Base-by-base conservation (phyloP, 495 filamentous ascomycete species). In the Neurospora hispaniola region DNA sequence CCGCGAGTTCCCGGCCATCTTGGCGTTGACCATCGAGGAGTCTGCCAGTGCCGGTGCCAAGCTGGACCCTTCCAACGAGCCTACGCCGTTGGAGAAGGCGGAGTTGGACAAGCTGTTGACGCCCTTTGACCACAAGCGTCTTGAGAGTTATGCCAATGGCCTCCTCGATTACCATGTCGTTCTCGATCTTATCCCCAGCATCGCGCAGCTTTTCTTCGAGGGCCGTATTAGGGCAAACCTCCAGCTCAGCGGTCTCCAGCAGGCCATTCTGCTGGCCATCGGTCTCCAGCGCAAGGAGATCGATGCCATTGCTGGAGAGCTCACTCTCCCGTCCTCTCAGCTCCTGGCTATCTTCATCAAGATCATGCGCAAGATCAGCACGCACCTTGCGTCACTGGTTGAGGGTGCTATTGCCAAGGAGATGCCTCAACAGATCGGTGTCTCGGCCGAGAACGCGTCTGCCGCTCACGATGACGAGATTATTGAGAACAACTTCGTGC, bases 81-180 rank as follows among this genome's bases (percentile, higher is more conserved):
- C 85, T 2, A 77, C 78, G 5, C 84, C 84, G 16, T 84, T 97
- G 20, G 88, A 82, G 2, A 97, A 96, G 79, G 70, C 78, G 10
- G 89, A 92, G 43, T 85, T 99, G 10, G 94, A 97, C 74, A 82
- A 78, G 41, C 78, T 89, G 1, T 88, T 98, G 79, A 94, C 93
- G 14, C 94, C 96, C 2, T 98, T 94, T 79, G 96, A 99, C 78
- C 87, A 97, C 73, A 97, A 97, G 82, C 90, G 96, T 41, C 85
- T 98, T 40, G 95, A 98, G 78, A 92, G 91, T 73, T 99, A 98
- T 78, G 93, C 96, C 12, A 96, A 96, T 82, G 97, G 97, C 79
- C 91, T 98, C 81, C 87, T 99, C 20, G 96, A 99, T 79, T 97
- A 98, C 83, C 96, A 97, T 80, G 95, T 97, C 75, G 96, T 99